phyloP scores from a whole-genome alignment of 495 filamentous ascomycete species.

The Penicillium roqueforti region DNA sequence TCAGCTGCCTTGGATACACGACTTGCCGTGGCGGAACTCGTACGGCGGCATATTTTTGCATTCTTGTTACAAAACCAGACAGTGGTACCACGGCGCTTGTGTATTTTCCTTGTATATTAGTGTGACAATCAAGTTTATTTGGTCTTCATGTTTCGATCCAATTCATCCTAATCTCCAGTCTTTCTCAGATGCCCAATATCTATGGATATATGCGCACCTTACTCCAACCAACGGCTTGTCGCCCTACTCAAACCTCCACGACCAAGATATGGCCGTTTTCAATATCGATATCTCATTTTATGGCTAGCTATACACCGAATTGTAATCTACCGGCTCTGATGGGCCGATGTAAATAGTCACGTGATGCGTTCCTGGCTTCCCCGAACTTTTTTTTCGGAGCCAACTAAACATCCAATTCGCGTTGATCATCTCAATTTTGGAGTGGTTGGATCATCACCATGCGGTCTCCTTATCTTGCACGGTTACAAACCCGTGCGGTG shows the following conservation, averaged over 20 bases:
- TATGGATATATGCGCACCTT: not conserved
- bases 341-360: slow-evolving; percentile 26
- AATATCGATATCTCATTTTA: not conserved
- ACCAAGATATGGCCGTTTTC: not conserved
- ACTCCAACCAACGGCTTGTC: not conserved
- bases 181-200: not conserved
- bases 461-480: slow-evolving; percentile 45
- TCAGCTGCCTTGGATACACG: not conserved
- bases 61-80: slow-evolving; percentile 15
- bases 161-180: slow-evolving; percentile 14
- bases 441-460: slow-evolving; percentile 34
- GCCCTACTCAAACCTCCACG: not conserved
- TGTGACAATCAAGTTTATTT: slow-evolving; percentile 12
- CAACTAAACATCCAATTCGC: slow-evolving; percentile 25
- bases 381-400: slow-evolving; percentile 46
- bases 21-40: slow-evolving; percentile 8
- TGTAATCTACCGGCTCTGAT: slow-evolving; percentile 22
- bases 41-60: slow-evolving; percentile 20
- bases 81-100: slow-evolving; percentile 24
- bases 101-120: slow-evolving; percentile 30
- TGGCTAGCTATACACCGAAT: not conserved
- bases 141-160: slow-evolving; percentile 17
- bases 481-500: slow-evolving; percentile 41
- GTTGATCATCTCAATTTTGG: slow-evolving; percentile 28
- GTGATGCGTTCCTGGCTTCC: slow-evolving; percentile 45